Evolutionary conservation across 345 rosid genomes (phyloP).

Genomic region (Triadica sebifera): DNA sequence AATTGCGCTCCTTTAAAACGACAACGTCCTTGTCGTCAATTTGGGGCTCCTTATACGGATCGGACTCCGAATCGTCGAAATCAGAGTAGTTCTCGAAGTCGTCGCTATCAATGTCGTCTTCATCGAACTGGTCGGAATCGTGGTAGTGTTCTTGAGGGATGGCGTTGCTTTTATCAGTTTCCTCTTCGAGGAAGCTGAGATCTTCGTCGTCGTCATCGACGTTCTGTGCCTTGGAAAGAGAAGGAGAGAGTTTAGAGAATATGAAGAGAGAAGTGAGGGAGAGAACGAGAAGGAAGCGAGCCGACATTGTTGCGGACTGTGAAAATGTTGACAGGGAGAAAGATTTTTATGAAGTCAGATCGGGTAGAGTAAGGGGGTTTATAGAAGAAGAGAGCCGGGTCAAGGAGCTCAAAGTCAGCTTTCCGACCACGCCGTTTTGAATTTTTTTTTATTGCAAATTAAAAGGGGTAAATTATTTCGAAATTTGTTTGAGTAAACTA

Average conservation of each 20-base stretch:
- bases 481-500: too few species aligned
- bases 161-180: slow-evolving; percentile 25
- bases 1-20: slow-evolving; percentile 70
- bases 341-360: slow-evolving; percentile 11
- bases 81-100: slow-evolving; percentile 56
- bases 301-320: slow-evolving; percentile 20
- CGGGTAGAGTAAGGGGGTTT: not conserved
- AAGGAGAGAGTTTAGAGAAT: slow-evolving; percentile 43
- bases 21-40: slow-evolving; percentile 91
- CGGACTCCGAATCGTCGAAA: slow-evolving; percentile 55
- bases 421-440: not conserved
- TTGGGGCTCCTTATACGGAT: slow-evolving; percentile 54
- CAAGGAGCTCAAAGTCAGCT: not conserved
- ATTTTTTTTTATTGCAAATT: too few species aligned
- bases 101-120: slow-evolving; percentile 36
- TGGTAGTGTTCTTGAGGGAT: slow-evolving; percentile 10
- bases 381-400: not conserved
- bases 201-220: slow-evolving; percentile 50
- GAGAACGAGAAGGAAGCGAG: slow-evolving; percentile 24
- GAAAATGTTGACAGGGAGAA: not conserved
- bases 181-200: slow-evolving; percentile 84
- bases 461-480: too few species aligned
- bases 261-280: slow-evolving; percentile 51
- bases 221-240: slow-evolving; percentile 34
- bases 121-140: slow-evolving; percentile 31